Evolutionary conservation across 2,329 filamentous ascomycete genomes (phyloP), one percentile per base, ranked within the genome.

Genomic region (Neopestalotiopsis rosae): DNA sequence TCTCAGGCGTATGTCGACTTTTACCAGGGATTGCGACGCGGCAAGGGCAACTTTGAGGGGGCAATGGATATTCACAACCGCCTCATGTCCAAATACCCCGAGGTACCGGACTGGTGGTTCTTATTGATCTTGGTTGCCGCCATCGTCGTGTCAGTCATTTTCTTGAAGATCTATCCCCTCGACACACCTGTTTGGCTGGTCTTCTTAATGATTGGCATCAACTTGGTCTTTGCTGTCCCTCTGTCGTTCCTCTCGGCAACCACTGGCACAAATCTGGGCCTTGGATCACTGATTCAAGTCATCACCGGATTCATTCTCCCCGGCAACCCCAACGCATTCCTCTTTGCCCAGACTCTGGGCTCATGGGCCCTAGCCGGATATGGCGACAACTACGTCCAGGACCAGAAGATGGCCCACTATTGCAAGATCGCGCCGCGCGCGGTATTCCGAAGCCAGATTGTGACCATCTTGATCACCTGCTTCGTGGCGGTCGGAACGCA

Each of bases 81-180:
- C 0, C 74, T 83, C 1, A 85, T 86, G 83, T 72, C 76, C 4
- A 77, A 75, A 1, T 86, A 85, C 69, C 75, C 77, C 0, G 84
- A 86, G 61, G 83, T 86, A 0, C 84, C 84, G 0, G 84, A 85
- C 68, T 86, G 84, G 84, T 86, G 83, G 84, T 84, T 83, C 72
- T 71, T 84, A 5, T 40, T 79, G 42, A 82, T 84, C 57, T 76
- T 84, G 4, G 69, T 76, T 24, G 70, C 45, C 57, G 76, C 79
- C 66, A 75, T 81, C 67, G 72, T 80, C 30, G 76, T 81, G 24
- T 76, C 78, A 5, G 74, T 80, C 56, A 70, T 81, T 65, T 74
- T 78, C 61, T 72, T 81, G n/a, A 68, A 72, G 20, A 76, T 78
- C 64, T 79, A 75, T 65, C 77, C 78, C 34, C 72, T 77, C 38